Percentiles rank a stretch among this genome's conserved stretches.
Conservation (phyloP, 768 basidiomycete genomes). For the Flagelloscypha sp. region DNA sequence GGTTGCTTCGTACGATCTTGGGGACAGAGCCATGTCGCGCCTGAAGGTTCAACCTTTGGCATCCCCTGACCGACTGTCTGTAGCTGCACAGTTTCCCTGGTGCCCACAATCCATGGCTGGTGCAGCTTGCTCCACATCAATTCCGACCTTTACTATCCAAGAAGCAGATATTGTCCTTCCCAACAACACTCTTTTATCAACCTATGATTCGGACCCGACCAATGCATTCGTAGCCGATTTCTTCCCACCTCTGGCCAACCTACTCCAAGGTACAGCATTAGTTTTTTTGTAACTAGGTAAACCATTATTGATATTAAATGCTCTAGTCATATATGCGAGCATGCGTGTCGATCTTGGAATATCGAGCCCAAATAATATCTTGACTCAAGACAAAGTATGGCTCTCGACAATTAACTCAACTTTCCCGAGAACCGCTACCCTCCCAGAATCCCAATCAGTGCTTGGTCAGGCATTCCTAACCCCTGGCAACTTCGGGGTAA, state of each 20-base stretch:
- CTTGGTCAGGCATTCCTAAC: too few species aligned
- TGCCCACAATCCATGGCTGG: slow-evolving; percentile 16
- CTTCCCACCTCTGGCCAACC: slow-evolving; percentile 12
- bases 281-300: too few species aligned
- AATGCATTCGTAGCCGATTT: slow-evolving; percentile 3
- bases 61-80: slow-evolving; percentile 16
- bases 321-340: slow-evolving; percentile 15
- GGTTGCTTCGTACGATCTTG: too few species aligned
- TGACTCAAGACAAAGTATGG: too few species aligned
- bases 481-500: slow-evolving; percentile 14
- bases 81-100: slow-evolving; percentile 14
- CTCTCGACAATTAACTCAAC: slow-evolving; percentile 5
- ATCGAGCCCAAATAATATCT: slow-evolving; percentile 21
- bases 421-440: slow-evolving; percentile 10
- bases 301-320: too few species aligned
- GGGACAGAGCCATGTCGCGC: too few species aligned
- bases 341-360: slow-evolving; percentile 21
- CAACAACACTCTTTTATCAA: slow-evolving; percentile 3
- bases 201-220: slow-evolving; percentile 1
- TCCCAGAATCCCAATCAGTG: slow-evolving; percentile 14
- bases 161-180: slow-evolving; percentile 9
- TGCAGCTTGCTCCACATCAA: slow-evolving; percentile 10
- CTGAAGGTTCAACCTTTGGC: too few species aligned
- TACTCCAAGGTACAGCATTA: too few species aligned
- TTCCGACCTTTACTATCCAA: slow-evolving; percentile 14